Evolutionary conservation across 2,329 filamentous ascomycete genomes (phyloP).

Genomic region (Diaporthe sp.): DNA sequence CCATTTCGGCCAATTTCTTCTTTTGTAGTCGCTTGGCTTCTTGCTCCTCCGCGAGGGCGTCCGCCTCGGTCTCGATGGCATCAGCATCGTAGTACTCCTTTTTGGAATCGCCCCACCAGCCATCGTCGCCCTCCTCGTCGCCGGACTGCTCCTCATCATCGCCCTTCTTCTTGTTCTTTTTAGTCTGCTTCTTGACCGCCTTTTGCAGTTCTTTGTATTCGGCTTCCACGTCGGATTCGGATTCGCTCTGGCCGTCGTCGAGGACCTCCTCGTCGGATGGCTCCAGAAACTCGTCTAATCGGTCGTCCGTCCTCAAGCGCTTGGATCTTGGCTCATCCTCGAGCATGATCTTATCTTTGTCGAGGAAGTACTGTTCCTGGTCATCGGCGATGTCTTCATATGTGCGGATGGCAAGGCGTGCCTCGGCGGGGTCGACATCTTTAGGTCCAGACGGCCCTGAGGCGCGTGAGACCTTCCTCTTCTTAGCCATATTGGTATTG

Average conservation of each 20-base stretch:
- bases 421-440: conserved; percentile 69
- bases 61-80: conserved; percentile 72
- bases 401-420: conserved; percentile 73
- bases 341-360: conserved; percentile 87
- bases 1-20: conserved; percentile 91
- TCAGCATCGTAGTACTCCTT: conserved; percentile 96
- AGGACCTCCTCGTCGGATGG: conserved; percentile 73
- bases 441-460: conserved; percentile 63
- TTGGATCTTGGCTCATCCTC: conserved; percentile 86
- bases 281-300: conserved; percentile 74
- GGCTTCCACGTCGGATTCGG: conserved; percentile 46
- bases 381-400: conserved; percentile 92
- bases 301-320: conserved; percentile 76
- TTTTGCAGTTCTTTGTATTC: conserved; percentile 41
- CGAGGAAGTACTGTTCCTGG: conserved; percentile 92
- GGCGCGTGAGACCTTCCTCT: conserved; percentile 77
- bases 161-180: conserved; percentile 63
- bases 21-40: conserved; percentile 91
- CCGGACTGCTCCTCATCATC: conserved; percentile 62
- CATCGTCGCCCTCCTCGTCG: conserved; percentile 70
- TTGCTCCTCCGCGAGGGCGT: conserved; percentile 89
- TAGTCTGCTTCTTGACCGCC: conserved; percentile 43
- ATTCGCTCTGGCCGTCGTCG: conserved; percentile 43
- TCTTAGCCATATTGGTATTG: conserved; percentile 67
- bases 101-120: conserved; percentile 89